phyloP scores from a whole-genome alignment of 305 asterid species.

The Plantago coronopus region DNA sequence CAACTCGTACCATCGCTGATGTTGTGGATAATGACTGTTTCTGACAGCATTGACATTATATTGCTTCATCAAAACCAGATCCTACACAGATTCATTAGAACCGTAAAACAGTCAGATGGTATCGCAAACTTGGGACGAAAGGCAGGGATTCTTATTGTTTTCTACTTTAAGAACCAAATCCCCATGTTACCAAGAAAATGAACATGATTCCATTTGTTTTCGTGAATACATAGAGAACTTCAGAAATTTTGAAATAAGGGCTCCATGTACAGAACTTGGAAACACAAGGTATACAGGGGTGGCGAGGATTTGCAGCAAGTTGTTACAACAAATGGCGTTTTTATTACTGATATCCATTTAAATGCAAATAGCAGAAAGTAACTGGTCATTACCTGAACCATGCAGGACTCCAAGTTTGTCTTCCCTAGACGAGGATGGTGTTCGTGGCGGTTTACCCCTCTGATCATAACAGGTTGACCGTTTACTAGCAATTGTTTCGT shows the following conservation, averaged over 20 bases:
- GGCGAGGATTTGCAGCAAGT: neutral
- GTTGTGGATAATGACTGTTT: constrained; percentile 98
- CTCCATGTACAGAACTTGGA: neutral
- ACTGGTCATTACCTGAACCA: constrained; percentile 73
- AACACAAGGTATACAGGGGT: neutral
- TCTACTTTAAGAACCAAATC: no score
- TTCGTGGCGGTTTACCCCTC: constrained; percentile 98
- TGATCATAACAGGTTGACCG: constrained; percentile 86
- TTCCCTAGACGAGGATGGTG: constrained; percentile 98
- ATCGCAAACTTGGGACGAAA: neutral
- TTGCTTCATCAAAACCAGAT: constrained; percentile 92
- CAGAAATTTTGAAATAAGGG: neutral
- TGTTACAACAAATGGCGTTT: neutral
- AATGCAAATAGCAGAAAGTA: constrained; percentile 18
- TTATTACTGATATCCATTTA: neutral
- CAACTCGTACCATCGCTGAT: constrained; percentile 91
- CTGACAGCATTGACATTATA: constrained; percentile 89
- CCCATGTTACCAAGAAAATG: neutral
- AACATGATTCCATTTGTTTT: neutral
- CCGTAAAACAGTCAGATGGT: constrained; percentile 9
- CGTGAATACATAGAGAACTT: neutral
- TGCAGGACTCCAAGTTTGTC: constrained; percentile 92
- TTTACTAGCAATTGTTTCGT: constrained; percentile 89
- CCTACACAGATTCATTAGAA: constrained; percentile 42
- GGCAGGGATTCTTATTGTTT: neutral